These are phyloP conservation scores for Globisporangium cystogenes DNA, from an alignment of 352 stramenopile genomes.

Conservation along the genomic window DNA sequence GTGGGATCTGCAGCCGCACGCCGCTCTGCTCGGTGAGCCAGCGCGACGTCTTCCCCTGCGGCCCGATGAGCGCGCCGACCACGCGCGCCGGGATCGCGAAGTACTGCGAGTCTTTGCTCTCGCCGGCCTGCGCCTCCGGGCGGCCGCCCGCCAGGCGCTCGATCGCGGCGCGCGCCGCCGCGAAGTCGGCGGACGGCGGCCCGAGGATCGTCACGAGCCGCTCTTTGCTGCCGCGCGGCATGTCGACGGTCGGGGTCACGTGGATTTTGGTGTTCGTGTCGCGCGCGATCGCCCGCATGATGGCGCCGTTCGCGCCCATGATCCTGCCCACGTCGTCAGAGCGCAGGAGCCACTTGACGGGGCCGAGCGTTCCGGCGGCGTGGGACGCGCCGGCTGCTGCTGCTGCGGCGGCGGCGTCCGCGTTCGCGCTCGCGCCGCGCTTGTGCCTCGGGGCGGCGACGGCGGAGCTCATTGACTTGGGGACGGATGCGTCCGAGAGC, in stretches of 20 bases:
- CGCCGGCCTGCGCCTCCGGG: conserved; percentile 17
- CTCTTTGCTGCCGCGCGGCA: conserved; percentile 37
- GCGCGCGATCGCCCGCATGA: conserved; percentile 35
- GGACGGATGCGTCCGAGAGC: conserved; percentile 32
- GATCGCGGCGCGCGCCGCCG: conserved; percentile 31
- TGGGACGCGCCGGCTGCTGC: no score
- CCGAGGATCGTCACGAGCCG: conserved; percentile 43
- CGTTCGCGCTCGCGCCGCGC: neutral
- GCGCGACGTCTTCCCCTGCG: conserved; percentile 27
- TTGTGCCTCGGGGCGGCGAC: conserved; percentile 13
- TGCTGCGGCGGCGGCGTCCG: no score
- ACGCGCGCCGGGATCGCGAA: conserved; percentile 54
- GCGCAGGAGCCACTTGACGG: conserved; percentile 45
- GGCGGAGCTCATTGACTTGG: conserved; percentile 30
- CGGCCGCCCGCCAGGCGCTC: conserved; percentile 35
- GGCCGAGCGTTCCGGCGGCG: no score
- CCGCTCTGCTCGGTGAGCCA: conserved; percentile 44
- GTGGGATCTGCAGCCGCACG: conserved; percentile 50
- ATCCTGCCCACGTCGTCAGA: conserved; percentile 48
- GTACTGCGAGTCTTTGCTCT: conserved; percentile 43
- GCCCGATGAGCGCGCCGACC: conserved; percentile 46
- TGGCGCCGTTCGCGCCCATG: conserved; percentile 46
- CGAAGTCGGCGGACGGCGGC: conserved; percentile 19
- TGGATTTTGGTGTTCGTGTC: conserved; percentile 39
- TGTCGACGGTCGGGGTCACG: conserved; percentile 26